Evolutionary conservation across 345 rosid species (phyloP).

Genomic region (Rhizophora apiculata): DNA sequence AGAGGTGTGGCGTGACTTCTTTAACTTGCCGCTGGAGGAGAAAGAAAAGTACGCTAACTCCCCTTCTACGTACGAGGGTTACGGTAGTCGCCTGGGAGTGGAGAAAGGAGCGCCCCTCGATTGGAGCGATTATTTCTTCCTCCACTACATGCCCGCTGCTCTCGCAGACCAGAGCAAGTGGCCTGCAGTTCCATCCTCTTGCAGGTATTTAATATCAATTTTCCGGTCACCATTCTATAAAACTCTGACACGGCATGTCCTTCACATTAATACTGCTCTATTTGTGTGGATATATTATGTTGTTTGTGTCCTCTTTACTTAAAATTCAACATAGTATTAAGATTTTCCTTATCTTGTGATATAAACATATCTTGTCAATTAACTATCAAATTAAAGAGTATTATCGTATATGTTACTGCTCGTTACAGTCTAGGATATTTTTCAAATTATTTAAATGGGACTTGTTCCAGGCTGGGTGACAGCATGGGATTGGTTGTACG

Average conservation of each 20-base stretch:
- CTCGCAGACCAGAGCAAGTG: conserved; percentile 18
- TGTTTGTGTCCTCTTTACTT: too few relatives aligned
- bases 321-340: too few relatives aligned
- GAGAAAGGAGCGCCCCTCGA: conserved; percentile 28
- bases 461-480: too few relatives aligned
- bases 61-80: conserved; percentile 30
- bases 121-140: conserved; percentile 38
- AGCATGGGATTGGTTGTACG: too few relatives aligned
- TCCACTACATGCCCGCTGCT: conserved; percentile 20
- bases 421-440: too few relatives aligned
- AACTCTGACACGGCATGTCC: not conserved
- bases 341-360: too few relatives aligned
- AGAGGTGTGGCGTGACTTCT: conserved; percentile 30
- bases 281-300: not conserved
- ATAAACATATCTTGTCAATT: too few relatives aligned
- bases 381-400: too few relatives aligned
- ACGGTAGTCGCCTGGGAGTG: conserved; percentile 33
- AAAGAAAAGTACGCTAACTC: conserved; percentile 27
- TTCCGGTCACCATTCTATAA: not conserved
- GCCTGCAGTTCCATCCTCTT: conserved; percentile 20
- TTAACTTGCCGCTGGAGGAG: conserved; percentile 17
- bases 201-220: conserved; percentile 9
- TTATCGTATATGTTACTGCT: too few relatives aligned
- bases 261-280: not conserved
- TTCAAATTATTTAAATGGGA: too few relatives aligned